Evolutionary conservation across 176 grass and related monocot genomes (phyloP).

Genomic region (Oryza officinalis): DNA sequence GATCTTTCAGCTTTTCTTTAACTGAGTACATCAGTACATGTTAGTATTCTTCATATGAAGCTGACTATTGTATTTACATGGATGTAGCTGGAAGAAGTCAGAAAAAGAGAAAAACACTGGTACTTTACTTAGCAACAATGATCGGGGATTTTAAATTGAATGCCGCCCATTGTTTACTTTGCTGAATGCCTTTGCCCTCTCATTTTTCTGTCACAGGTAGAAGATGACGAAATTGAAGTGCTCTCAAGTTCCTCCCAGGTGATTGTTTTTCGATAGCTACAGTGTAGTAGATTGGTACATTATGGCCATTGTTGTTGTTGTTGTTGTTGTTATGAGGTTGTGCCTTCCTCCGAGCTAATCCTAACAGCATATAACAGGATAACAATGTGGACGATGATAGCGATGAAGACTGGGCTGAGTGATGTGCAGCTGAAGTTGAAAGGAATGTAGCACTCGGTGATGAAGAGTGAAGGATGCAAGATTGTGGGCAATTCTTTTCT

Average conservation of each 20-base stretch:
- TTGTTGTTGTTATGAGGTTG: not conserved
- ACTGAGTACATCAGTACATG: not conserved
- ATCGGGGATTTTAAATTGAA: not conserved
- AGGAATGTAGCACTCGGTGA: not conserved
- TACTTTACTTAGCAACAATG: constrained; percentile 21
- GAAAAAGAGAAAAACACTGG: constrained; percentile 53
- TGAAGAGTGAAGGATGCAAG: not conserved
- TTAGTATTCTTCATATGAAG: constrained; percentile 14
- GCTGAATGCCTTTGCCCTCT: constrained; percentile 9
- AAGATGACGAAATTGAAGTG: constrained; percentile 58
- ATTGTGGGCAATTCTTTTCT: not conserved
- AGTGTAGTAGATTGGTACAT: not conserved
- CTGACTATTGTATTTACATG: constrained; percentile 28
- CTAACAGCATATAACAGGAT: constrained; percentile 17
- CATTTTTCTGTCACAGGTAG: constrained; percentile 39
- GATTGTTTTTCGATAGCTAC: not conserved
- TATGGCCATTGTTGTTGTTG: too few species aligned
- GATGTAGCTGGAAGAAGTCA: constrained; percentile 46
- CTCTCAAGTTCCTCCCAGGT: constrained; percentile 58
- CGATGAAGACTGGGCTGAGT: constrained; percentile 63
- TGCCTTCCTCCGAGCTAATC: not conserved
- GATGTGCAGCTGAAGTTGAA: not conserved
- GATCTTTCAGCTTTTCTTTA: constrained; percentile 1
- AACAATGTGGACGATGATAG: constrained; percentile 44
- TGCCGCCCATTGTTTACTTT: constrained; percentile 10